Percentiles rank a stretch among this genome's conserved stretches.
phyloP scores from a whole-genome alignment of 805 yeast genomes.

The Sugiyamaella lignohabitans region DNA sequence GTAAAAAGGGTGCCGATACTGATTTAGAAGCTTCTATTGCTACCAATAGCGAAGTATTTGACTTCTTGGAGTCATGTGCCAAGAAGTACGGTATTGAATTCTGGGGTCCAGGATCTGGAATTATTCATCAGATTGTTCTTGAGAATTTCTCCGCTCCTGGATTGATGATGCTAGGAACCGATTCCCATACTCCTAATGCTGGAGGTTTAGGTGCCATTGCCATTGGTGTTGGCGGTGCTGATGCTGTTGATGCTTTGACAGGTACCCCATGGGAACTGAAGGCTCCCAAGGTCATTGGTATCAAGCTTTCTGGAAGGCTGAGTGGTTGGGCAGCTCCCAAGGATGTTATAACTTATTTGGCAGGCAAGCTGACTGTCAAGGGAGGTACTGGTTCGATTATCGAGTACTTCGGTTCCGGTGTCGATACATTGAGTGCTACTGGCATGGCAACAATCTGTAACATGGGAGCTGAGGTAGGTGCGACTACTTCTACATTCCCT shows the following conservation, averaged over 20 bases:
- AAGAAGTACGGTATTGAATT: conserved; percentile 94
- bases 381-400: conserved; percentile 98
- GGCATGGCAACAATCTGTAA: conserved; percentile 99
- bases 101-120: conserved; percentile 99
- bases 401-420: conserved; percentile 97
- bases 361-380: conserved; percentile 88
- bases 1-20: conserved; percentile 82
- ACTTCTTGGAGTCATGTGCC: conserved; percentile 87
- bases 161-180: conserved; percentile 94
- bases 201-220: conserved; percentile 99
- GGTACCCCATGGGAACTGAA: conserved; percentile 98
- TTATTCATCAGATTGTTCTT: conserved; percentile 93
- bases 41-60: conserved; percentile 91
- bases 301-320: conserved; percentile 81
- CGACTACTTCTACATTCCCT: conserved; percentile 97
- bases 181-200: conserved; percentile 98
- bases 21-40: conserved; percentile 78
- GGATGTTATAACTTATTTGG: conserved; percentile 88
- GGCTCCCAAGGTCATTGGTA: conserved; percentile 94
- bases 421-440: conserved; percentile 79
- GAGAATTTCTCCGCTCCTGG: conserved; percentile 98
- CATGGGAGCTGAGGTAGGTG: conserved; percentile 99
- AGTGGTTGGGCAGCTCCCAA: conserved; percentile 96
- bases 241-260: conserved; percentile 96
- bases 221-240: conserved; percentile 99